Conservation (phyloP, 306 rosid species). For the Crataegus laevigata region DNA sequence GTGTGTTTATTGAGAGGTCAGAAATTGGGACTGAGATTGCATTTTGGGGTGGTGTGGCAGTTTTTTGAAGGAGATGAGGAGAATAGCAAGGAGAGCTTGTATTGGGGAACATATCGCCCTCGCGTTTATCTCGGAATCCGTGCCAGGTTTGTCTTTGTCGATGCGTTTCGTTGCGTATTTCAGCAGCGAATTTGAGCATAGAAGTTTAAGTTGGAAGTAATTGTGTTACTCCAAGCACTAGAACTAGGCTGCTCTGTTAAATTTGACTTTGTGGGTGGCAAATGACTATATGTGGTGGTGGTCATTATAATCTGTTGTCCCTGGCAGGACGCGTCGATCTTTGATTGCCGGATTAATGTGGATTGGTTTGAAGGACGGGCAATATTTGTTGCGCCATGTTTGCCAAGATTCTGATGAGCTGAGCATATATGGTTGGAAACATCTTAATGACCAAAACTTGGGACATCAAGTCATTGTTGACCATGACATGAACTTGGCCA, state of each 20-base stretch:
- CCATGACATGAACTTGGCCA: slow-evolving; percentile 58
- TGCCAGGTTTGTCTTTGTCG: slow-evolving; percentile 51
- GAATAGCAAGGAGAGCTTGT: slow-evolving; percentile 62
- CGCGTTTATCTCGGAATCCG: slow-evolving; percentile 82
- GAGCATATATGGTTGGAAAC: slow-evolving; percentile 70
- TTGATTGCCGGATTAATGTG: slow-evolving; percentile 93
- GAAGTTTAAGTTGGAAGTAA: background rate
- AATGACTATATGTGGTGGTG: background rate
- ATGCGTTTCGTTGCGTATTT: background rate
- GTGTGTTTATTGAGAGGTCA: background rate
- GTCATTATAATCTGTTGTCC: background rate
- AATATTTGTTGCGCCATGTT: slow-evolving; percentile 39
- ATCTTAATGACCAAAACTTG: slow-evolving; percentile 71
- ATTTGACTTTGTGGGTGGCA: background rate
- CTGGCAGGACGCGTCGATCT: slow-evolving; percentile 74
- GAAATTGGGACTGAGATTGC: background rate
- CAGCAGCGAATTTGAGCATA: background rate
- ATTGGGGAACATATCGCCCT: slow-evolving; percentile 98
- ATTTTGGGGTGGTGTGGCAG: slow-evolving; percentile 26
- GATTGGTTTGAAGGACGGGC: slow-evolving; percentile 72
- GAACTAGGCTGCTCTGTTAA: too few species aligned
- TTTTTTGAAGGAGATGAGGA: slow-evolving; percentile 71
- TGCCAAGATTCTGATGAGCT: slow-evolving; percentile 77
- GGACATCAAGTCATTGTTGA: slow-evolving; percentile 79
- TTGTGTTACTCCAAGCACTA: background rate